Evolutionary conservation across 208 protist genomes (phyloP).

Genomic region (Novymonas esmeraldas): DNA sequence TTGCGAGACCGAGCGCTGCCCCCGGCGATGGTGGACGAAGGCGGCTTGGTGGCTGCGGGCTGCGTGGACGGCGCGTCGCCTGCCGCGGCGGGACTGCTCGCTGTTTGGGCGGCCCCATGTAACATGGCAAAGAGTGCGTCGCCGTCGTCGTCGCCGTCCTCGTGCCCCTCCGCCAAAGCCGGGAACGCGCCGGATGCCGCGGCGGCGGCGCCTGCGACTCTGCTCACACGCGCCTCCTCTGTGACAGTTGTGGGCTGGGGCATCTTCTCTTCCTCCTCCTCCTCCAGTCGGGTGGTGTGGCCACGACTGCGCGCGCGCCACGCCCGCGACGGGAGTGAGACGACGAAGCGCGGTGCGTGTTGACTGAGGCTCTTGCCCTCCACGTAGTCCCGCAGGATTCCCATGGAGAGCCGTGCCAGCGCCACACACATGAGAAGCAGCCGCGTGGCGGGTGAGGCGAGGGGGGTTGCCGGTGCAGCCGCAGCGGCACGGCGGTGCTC

Average conservation of each 20-base stretch:
- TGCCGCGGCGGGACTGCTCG: not conserved
- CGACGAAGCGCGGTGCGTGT: conserved; percentile 78
- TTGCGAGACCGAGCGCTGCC: not conserved
- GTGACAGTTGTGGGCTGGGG: no score
- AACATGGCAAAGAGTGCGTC: conserved; percentile 44
- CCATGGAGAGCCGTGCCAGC: conserved; percentile 50
- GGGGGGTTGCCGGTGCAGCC: not conserved
- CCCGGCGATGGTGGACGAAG: not conserved
- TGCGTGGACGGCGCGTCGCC: not conserved
- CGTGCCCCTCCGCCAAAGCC: not conserved
- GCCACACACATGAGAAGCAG: conserved; percentile 45
- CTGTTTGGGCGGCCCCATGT: not conserved
- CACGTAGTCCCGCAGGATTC: conserved; percentile 63
- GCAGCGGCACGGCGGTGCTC: conserved; percentile 22
- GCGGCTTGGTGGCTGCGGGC: not conserved
- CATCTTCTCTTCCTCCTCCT: no score
- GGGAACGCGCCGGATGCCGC: no score
- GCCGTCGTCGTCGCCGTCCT: conserved; percentile 29
- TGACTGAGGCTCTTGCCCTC: conserved; percentile 51
- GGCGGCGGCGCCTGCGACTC: no score
- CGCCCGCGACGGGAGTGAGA: conserved; percentile 66
- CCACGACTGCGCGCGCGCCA: conserved; percentile 9
- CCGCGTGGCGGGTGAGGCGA: not conserved
- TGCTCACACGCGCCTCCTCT: no score
- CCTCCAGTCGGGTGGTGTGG: no score